Conservation (phyloP, 495 filamentous ascomycete species). For the Penicillium roqueforti region DNA sequence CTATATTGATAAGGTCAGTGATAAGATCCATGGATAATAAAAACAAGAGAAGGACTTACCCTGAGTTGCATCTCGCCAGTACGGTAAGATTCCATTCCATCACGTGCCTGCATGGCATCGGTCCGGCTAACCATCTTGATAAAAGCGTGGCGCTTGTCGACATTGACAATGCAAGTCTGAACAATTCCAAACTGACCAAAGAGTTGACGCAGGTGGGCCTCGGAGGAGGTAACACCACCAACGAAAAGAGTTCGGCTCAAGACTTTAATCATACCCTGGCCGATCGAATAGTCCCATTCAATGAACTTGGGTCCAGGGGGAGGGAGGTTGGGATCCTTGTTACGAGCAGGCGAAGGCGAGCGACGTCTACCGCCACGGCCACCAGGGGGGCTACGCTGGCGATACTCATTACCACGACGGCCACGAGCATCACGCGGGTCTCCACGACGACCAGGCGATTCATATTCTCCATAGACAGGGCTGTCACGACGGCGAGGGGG, state of each 20-base stretch:
- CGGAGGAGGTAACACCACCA: conserved; percentile 86
- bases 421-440: conserved; percentile 57
- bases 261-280: conserved; percentile 78
- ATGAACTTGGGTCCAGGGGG: conserved; percentile 70
- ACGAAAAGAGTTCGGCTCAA: conserved; percentile 94
- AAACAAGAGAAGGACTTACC: conserved; percentile 49
- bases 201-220: conserved; percentile 70
- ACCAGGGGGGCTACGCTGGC: conserved; percentile 71
- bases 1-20: conserved; percentile 33
- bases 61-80: conserved; percentile 69
- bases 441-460: conserved; percentile 56
- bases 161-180: conserved; percentile 96
- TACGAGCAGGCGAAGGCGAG: conserved; percentile 53
- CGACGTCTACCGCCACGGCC: conserved; percentile 50
- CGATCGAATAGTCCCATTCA: conserved; percentile 71
- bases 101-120: conserved; percentile 78
- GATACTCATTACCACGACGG: conserved; percentile 64
- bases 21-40: not conserved
- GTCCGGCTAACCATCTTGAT: conserved; percentile 93
- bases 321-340: conserved; percentile 49
- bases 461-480: conserved; percentile 68
- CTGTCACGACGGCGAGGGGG: conserved; percentile 62
- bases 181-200: conserved; percentile 80
- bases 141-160: conserved; percentile 95
- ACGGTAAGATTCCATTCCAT: conserved; percentile 82